Percentiles rank a stretch among this genome's conserved stretches.
Evolutionary conservation across 768 basidiomycete species (phyloP).

Genomic region (Tulasnella sp.): DNA sequence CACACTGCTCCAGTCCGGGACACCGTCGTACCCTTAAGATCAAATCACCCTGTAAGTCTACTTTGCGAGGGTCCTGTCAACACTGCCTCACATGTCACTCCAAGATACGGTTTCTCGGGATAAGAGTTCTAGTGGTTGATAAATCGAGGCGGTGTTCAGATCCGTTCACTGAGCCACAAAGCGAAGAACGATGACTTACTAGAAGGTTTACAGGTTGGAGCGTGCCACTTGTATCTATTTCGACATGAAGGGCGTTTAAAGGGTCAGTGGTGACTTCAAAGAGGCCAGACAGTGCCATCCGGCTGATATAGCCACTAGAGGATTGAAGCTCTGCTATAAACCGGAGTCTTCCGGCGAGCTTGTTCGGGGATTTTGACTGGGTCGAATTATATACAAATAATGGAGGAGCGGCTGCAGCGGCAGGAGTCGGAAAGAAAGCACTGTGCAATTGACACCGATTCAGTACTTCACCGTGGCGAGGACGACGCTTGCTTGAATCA

Average conservation of each 20-base stretch:
- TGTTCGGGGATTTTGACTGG: not conserved
- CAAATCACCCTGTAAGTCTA: too few species aligned
- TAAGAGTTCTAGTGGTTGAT: not conserved
- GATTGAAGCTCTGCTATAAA: not conserved
- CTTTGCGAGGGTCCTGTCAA: too few species aligned
- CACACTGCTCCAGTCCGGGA: not conserved
- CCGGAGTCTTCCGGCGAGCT: not conserved
- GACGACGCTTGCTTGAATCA: not conserved
- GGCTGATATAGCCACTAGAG: not conserved
- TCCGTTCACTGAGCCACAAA: not conserved
- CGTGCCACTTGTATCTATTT: not conserved
- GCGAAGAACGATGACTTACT: not conserved
- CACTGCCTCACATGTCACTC: not conserved
- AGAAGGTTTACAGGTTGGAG: not conserved
- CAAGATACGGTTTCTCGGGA: not conserved
- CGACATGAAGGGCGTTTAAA: not conserved
- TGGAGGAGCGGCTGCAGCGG: not conserved
- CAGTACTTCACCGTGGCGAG: not conserved
- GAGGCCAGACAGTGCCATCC: not conserved
- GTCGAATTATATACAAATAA: not conserved
- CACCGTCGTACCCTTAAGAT: not conserved
- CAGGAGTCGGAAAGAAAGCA: not conserved
- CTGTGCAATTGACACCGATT: not conserved
- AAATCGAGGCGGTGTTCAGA: not conserved
- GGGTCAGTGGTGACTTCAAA: not conserved